These are phyloP conservation scores for Ceratocystis eucalypticola DNA, from an alignment of 2,329 filamentous ascomycete genomes.

Conservation along the genomic window DNA sequence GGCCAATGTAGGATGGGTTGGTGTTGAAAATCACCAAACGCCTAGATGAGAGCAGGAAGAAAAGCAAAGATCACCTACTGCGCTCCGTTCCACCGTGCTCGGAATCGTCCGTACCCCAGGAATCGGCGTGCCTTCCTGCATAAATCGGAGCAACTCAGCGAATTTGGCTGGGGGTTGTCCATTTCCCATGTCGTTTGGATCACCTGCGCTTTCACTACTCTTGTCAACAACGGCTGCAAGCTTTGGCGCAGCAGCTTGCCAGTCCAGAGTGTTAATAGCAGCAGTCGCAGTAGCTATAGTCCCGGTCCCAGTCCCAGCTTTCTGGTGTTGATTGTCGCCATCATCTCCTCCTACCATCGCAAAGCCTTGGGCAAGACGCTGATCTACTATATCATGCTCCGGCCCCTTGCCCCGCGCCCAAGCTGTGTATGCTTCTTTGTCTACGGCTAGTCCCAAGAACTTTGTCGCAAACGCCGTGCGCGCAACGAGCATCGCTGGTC, in stretches of 20 bases:
- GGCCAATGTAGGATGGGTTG: too few relatives aligned
- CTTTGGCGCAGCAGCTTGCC: slow-evolving; percentile 39
- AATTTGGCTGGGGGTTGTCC: slow-evolving; percentile 36
- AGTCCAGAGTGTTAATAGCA: slow-evolving; percentile 25
- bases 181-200: slow-evolving; percentile 20
- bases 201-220: slow-evolving; percentile 18
- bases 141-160: slow-evolving; percentile 71
- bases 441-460: slow-evolving; percentile 39
- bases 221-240: slow-evolving; percentile 35
- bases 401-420: slow-evolving; percentile 38
- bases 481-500: slow-evolving; percentile 28
- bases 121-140: slow-evolving; percentile 68
- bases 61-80: slow-evolving; percentile 38
- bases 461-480: slow-evolving; percentile 53
- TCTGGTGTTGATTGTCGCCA: background rate
- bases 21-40: background rate
- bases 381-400: slow-evolving; percentile 27
- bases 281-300: slow-evolving; percentile 6
- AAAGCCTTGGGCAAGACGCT: slow-evolving; percentile 25
- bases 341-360: background rate
- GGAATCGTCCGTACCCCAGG: slow-evolving; percentile 82
- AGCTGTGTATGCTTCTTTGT: slow-evolving; percentile 53
- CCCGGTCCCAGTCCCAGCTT: slow-evolving; percentile 12
- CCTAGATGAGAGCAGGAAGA: background rate
- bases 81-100: slow-evolving; percentile 58